phyloP scores from a whole-genome alignment of 441 rosid genomes.

The Melastoma candidum region DNA sequence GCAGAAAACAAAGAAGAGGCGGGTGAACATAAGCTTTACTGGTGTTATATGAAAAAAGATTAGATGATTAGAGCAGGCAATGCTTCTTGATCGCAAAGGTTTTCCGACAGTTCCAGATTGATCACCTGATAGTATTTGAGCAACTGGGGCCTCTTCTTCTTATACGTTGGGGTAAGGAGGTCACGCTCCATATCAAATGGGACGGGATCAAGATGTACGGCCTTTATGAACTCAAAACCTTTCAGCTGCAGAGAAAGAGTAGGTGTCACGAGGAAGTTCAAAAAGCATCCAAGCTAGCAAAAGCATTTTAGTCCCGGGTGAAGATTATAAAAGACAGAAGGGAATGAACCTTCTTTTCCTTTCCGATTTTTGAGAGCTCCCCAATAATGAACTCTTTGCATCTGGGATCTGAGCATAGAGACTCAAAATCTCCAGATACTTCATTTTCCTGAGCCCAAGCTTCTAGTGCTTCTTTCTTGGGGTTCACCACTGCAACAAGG shows the following conservation, averaged over 20 bases:
- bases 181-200: constrained; percentile 84
- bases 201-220: constrained; percentile 72
- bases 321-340: too few relatives aligned
- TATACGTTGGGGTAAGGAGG: constrained; percentile 87
- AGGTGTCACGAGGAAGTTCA: too few relatives aligned
- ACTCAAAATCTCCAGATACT: constrained; percentile 48
- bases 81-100: too few relatives aligned
- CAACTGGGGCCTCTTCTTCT: constrained; percentile 93
- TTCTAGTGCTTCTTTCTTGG: constrained; percentile 54
- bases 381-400: constrained; percentile 57
- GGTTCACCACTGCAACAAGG: constrained; percentile 73
- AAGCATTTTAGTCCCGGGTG: too few relatives aligned
- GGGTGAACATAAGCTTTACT: too few relatives aligned
- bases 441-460: constrained; percentile 68
- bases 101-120: too few relatives aligned
- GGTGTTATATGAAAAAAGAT: too few relatives aligned
- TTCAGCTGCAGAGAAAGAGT: constrained; percentile 44
- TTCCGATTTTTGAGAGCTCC: constrained; percentile 58
- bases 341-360: constrained; percentile 47
- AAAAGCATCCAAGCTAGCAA: too few relatives aligned
- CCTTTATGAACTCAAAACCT: constrained; percentile 77
- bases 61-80: too few relatives aligned
- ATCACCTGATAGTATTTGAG: constrained; percentile 77
- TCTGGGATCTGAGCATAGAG: constrained; percentile 52
- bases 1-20: constrained; percentile 7